These are phyloP conservation scores for Sclerotinia trifoliorum DNA, from an alignment of 2,329 filamentous ascomycete species.

Conservation along the genomic window DNA sequence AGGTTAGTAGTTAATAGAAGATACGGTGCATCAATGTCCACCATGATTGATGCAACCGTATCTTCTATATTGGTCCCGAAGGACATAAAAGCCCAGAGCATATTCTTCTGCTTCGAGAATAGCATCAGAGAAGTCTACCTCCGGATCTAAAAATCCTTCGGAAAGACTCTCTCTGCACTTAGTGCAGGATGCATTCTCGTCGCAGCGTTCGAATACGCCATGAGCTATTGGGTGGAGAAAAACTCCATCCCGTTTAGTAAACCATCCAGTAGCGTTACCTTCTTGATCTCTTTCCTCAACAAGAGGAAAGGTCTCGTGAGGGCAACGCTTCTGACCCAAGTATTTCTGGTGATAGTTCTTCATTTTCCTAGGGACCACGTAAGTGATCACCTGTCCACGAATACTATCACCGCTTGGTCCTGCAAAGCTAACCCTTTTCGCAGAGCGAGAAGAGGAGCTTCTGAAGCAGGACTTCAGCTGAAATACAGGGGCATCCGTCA, in stretches of 20 bases:
- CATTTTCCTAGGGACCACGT: not conserved
- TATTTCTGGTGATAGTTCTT: not conserved
- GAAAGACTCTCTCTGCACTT: not conserved
- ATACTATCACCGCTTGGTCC: conserved; percentile 6
- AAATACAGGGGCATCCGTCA: conserved; percentile 4
- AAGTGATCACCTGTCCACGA: not conserved
- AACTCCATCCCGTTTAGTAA: not conserved
- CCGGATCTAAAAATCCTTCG: conserved; percentile 6
- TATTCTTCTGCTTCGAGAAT: not conserved
- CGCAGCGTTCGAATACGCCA: not conserved
- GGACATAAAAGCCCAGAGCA: not conserved
- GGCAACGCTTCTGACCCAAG: not conserved
- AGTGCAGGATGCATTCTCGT: not conserved
- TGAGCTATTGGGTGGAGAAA: not conserved
- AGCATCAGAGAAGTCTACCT: not conserved
- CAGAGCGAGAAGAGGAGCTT: conserved; percentile 3
- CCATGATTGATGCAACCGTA: conserved; percentile 8
- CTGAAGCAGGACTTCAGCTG: conserved; percentile 21
- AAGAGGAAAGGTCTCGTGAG: not conserved
- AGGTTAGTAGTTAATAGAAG: conserved; percentile 20
- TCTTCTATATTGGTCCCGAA: not conserved
- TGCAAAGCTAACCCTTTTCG: conserved; percentile 17
- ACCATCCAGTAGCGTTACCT: conserved; percentile 13
- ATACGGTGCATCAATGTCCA: conserved; percentile 1
- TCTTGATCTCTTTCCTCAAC: not conserved